Conservation (phyloP, 1,139 yeast species). For the Saccharomyces hybrid region DNA sequence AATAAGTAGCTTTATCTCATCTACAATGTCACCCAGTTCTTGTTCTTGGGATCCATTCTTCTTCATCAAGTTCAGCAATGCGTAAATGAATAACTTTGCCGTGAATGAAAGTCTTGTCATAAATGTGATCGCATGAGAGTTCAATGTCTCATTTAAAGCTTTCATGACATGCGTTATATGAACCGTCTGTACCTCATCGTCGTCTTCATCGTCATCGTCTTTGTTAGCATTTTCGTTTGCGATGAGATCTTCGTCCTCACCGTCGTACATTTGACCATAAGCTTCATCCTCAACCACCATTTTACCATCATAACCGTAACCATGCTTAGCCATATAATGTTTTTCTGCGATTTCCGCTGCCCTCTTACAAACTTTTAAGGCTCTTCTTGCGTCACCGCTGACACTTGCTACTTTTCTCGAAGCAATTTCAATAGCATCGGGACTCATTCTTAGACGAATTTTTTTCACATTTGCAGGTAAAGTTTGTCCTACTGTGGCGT, state of each 20-base stretch:
- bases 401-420: constrained; percentile 93
- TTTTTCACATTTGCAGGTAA: constrained; percentile 21
- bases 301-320: constrained; percentile 26
- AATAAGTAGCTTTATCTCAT: constrained; percentile 55
- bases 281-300: constrained; percentile 4
- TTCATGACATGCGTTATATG: constrained; percentile 62
- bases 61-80: constrained; percentile 55
- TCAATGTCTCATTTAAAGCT: constrained; percentile 76
- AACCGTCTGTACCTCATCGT: constrained; percentile 45
- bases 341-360: constrained; percentile 85
- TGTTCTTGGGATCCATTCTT: constrained; percentile 69
- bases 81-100: constrained; percentile 62
- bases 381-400: constrained; percentile 95
- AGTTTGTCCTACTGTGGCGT: constrained; percentile 5
- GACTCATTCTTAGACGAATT: constrained; percentile 42
- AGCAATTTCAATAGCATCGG: constrained; percentile 85
- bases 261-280: constrained; percentile 2
- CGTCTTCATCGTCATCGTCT: constrained; percentile 20
- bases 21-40: constrained; percentile 65
- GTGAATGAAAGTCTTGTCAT: constrained; percentile 57
- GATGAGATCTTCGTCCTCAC: constrained; percentile 7
- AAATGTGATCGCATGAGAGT: constrained; percentile 60
- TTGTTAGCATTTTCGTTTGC: constrained; percentile 18
- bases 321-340: constrained; percentile 38
- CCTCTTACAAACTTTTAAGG: constrained; percentile 77